Evolutionary conservation across 768 basidiomycete species (phyloP), one percentile per base, ranked within the genome.

Genomic region (Suillus lakei): DNA sequence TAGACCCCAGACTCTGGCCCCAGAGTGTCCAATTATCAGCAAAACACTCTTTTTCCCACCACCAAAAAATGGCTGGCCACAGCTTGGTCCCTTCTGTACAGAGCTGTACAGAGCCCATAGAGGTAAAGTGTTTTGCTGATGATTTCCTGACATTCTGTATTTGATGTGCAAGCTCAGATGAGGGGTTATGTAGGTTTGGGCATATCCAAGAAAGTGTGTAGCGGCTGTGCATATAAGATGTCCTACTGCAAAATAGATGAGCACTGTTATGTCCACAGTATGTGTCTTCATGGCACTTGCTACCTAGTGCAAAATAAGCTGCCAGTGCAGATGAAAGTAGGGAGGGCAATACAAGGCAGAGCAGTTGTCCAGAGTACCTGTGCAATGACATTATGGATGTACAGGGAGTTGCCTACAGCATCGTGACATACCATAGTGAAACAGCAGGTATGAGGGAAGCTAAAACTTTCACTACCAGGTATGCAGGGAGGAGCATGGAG

Each of bases 331-430:
- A 55, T 26, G 28, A 10, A 51, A 39, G 23, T 61, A 18, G 61
- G 12, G n/a, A 55, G 34, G 39, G 30, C 68, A 85, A 72, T 75
- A 91, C 90, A 65, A 91, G 84, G 23, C 78, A 71, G 15, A 92
- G 79, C 7, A 92, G 78, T 70, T 91, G 88, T 8, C 88, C 89
- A 9, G 88, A 89, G 63, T 87, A 92, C 86, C 88, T 87, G 60
- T 16, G 23, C 32, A 9, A 32, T 7, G 18, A 18, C 34, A 43
- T 30, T 64, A 66, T 62, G 44, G 1, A 58, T 13, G 38, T 30
- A 36, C 15, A 64, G 28, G 16, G 2, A 56, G 39, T 56, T 54
- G 44, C 16, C 64, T 60, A 36, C 5, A 46, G 53, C 21, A 8
- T 34, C 15, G 21, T 15, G 46, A 48, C 77, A 65, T 69, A 88